Evolutionary conservation across 139 green algal species (phyloP).

Genomic region (Chlamydomonas schloesseri): DNA sequence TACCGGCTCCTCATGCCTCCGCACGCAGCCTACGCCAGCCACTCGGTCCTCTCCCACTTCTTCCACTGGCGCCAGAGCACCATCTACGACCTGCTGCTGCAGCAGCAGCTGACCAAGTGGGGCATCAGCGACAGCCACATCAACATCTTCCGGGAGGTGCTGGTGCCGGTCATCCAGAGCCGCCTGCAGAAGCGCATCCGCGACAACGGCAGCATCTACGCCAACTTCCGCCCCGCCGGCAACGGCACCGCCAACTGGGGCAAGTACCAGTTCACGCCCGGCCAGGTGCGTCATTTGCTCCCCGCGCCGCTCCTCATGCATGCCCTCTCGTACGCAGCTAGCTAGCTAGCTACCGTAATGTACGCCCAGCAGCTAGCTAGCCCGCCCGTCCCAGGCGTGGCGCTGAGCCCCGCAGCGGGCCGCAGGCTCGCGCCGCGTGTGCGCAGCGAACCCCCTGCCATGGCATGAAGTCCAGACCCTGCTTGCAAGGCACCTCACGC

Average conservation of each 20-base stretch:
- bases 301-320: too few species aligned
- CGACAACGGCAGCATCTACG: background rate
- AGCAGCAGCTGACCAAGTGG: background rate
- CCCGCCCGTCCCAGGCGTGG: too few species aligned
- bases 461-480: too few species aligned
- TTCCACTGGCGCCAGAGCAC: slow-evolving; percentile 20
- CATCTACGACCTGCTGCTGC: background rate
- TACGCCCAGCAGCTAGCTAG: too few species aligned
- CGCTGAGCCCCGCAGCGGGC: too few species aligned
- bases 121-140: background rate
- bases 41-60: background rate
- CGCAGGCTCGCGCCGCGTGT: too few species aligned
- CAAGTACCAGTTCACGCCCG: slow-evolving; percentile 14
- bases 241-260: background rate
- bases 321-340: too few species aligned
- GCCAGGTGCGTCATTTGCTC: slow-evolving; percentile 17
- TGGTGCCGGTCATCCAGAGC: background rate
- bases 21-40: background rate
- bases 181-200: background rate
- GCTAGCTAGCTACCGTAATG: too few species aligned
- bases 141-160: too few species aligned
- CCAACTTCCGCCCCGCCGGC: background rate
- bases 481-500: too few species aligned
- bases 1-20: background rate
- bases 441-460: too few species aligned